Conservation (phyloP, 441 rosid species). For the Euphorbia celastroides region DNA sequence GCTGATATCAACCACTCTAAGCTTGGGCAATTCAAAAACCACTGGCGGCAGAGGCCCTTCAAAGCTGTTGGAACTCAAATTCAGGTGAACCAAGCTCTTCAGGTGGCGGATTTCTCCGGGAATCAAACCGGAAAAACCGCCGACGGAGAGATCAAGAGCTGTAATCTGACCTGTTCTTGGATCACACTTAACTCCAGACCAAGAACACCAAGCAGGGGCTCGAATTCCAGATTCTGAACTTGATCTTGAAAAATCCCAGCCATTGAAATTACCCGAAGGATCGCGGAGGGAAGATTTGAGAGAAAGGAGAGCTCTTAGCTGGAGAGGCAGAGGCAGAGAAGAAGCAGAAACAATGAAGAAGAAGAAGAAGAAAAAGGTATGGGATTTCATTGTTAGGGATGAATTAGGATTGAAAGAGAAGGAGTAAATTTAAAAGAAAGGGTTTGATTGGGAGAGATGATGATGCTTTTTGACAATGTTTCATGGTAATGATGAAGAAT, state of each 20-base stretch:
- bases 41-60: slow-evolving; percentile 50
- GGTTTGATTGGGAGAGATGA: slow-evolving; percentile 37
- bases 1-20: slow-evolving; percentile 65
- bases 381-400: not conserved
- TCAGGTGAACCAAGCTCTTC: slow-evolving; percentile 49
- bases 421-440: slow-evolving; percentile 40
- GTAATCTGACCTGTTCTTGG: slow-evolving; percentile 41
- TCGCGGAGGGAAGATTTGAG: slow-evolving; percentile 59
- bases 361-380: slow-evolving; percentile 20
- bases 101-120: slow-evolving; percentile 58
- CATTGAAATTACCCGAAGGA: slow-evolving; percentile 49
- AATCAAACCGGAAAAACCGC: slow-evolving; percentile 61
- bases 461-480: slow-evolving; percentile 41
- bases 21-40: slow-evolving; percentile 48
- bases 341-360: slow-evolving; percentile 23
- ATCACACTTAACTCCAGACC: slow-evolving; percentile 77
- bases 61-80: slow-evolving; percentile 66
- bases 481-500: slow-evolving; percentile 41
- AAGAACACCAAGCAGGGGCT: slow-evolving; percentile 67
- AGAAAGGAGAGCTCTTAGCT: slow-evolving; percentile 64
- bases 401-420: slow-evolving; percentile 23
- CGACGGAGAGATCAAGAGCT: slow-evolving; percentile 67
- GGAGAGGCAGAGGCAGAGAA: slow-evolving; percentile 51
- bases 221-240: slow-evolving; percentile 24
- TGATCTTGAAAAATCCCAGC: slow-evolving; percentile 54